Conservation (phyloP, 2,329 filamentous ascomycete species). For the Lasiodiplodia gonubiensis region DNA sequence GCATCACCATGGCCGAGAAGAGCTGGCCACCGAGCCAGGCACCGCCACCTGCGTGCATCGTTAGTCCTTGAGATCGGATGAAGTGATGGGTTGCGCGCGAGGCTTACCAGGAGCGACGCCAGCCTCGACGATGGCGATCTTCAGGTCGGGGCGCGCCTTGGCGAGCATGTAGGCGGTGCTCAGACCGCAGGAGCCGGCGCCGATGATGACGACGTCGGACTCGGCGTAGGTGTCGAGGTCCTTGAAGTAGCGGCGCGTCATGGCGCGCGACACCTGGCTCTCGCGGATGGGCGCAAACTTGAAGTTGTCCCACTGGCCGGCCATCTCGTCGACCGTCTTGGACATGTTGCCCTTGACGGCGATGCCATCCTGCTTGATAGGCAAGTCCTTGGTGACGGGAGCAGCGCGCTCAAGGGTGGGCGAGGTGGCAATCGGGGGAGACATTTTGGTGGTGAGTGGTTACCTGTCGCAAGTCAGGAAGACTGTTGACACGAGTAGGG, state of each 20-base stretch:
- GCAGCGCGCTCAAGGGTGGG: conserved; percentile 49
- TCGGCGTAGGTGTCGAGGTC: conserved; percentile 90
- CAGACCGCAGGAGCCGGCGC: conserved; percentile 86
- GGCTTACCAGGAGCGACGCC: conserved; percentile 72
- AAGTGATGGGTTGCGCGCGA: too few relatives aligned
- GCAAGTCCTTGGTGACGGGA: conserved; percentile 44
- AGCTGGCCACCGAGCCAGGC: conserved; percentile 94
- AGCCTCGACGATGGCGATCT: conserved; percentile 90
- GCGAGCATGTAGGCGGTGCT: conserved; percentile 84
- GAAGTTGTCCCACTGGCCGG: conserved; percentile 81
- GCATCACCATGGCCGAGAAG: conserved; percentile 94
- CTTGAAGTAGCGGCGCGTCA: conserved; percentile 90
- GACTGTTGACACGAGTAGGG: conserved; percentile 40
- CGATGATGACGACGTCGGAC: conserved; percentile 91
- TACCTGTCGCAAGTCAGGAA: conserved; percentile 40
- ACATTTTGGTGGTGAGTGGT: conserved; percentile 63
- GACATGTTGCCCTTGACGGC: conserved; percentile 52
- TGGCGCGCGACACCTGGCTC: conserved; percentile 88
- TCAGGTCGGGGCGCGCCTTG: conserved; percentile 83
- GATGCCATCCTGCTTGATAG: conserved; percentile 45
- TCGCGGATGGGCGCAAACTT: conserved; percentile 86
- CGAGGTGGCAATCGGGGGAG: conserved; percentile 74
- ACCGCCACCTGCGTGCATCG: conserved; percentile 66
- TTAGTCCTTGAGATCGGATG: background rate
- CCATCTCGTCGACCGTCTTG: conserved; percentile 68